phyloP scores from a whole-genome alignment of 2,329 filamentous ascomycete genomes.

The Pestalotiopsis sp. region DNA sequence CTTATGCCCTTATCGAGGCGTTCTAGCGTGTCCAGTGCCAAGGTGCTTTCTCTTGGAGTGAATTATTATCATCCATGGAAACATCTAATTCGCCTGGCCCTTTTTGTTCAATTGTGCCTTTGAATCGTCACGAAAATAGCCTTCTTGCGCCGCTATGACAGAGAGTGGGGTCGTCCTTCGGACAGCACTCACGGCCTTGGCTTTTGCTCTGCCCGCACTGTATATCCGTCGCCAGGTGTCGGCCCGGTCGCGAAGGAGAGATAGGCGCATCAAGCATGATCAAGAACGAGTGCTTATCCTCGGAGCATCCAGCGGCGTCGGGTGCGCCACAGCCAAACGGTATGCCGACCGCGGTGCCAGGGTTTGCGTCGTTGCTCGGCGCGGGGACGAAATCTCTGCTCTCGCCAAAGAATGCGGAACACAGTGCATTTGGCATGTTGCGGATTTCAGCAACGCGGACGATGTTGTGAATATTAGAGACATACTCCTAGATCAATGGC shows the following conservation, averaged over 20 bases:
- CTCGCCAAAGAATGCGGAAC: slow-evolving; percentile 29
- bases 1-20: too few species aligned
- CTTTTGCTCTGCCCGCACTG: neutral
- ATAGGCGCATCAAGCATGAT: neutral
- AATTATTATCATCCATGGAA: too few species aligned
- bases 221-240: neutral
- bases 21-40: too few species aligned
- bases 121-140: neutral
- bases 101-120: neutral
- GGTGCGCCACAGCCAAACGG: slow-evolving; percentile 26
- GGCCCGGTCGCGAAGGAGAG: neutral
- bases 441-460: slow-evolving; percentile 27
- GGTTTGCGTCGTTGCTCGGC: slow-evolving; percentile 33
- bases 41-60: too few species aligned
- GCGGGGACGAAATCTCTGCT: slow-evolving; percentile 25
- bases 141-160: neutral
- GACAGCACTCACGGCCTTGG: neutral
- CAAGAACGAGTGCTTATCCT: slow-evolving; percentile 34
- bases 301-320: slow-evolving; percentile 37
- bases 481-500: slow-evolving; percentile 26
- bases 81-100: too few species aligned
- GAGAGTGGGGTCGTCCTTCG: neutral
- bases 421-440: slow-evolving; percentile 28
- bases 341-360: slow-evolving; percentile 31
- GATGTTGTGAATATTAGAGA: slow-evolving; percentile 32